Evolutionary conservation across 169 alveolate species (phyloP).

Genomic region (Perkinsus olseni): DNA sequence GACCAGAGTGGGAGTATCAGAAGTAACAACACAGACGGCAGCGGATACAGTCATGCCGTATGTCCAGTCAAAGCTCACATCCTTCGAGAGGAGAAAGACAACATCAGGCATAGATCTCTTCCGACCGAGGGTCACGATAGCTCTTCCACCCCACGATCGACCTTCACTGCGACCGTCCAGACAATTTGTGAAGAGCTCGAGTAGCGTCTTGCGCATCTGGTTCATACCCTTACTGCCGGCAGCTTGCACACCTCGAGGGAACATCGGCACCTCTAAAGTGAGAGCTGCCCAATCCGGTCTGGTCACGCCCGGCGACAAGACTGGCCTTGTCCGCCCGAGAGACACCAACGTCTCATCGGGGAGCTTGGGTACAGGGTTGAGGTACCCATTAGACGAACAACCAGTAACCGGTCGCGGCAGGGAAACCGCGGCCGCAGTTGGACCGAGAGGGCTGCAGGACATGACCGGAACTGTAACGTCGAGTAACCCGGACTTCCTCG

Average conservation of each 20-base stretch:
- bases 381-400: not conserved
- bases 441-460: not conserved
- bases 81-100: not conserved
- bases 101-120: not conserved
- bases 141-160: not conserved
- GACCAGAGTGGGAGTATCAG: not conserved
- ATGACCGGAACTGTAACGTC: not conserved
- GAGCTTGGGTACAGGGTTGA: not conserved
- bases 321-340: not conserved
- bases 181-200: not conserved
- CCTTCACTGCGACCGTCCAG: not conserved
- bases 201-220: not conserved
- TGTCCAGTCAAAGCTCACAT: not conserved
- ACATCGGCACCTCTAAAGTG: not conserved
- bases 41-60: not conserved
- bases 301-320: no score
- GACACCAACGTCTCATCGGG: not conserved
- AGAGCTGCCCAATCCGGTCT: not conserved
- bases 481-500: not conserved
- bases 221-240: not conserved
- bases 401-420: not conserved
- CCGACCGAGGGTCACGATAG: not conserved
- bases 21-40: not conserved
- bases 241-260: not conserved
- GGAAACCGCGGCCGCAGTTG: not conserved